phyloP scores from a whole-genome alignment of 2,329 filamentous ascomycete genomes.

The Gyromitra esculenta region DNA sequence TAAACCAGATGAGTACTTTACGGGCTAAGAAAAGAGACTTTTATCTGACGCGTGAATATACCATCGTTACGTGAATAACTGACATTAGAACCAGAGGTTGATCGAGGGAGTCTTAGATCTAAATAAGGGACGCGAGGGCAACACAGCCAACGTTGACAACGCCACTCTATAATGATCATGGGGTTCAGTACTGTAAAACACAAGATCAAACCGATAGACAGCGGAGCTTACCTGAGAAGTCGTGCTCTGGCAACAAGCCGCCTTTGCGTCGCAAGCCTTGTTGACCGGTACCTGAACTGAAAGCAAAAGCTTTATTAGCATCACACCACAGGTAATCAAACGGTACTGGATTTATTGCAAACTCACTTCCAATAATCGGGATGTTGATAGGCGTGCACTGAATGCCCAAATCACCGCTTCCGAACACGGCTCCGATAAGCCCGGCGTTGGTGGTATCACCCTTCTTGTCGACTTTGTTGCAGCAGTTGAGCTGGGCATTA shows the following conservation, averaged over 20 bases:
- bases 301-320: not conserved
- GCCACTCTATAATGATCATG: not conserved
- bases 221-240: slow-evolving; percentile 1
- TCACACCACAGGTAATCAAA: not conserved
- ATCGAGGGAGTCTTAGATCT: not conserved
- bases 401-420: slow-evolving; percentile 26
- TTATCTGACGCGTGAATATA: not conserved
- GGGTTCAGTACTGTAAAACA: not conserved
- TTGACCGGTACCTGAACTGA: slow-evolving; percentile 31
- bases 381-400: slow-evolving; percentile 26
- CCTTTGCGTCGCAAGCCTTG: slow-evolving; percentile 37
- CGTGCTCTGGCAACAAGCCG: slow-evolving; percentile 29
- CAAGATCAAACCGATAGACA: not conserved
- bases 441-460: slow-evolving; percentile 31
- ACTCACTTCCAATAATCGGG: slow-evolving; percentile 17
- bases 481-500: slow-evolving; percentile 40
- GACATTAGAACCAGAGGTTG: not conserved
- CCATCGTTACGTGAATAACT: not conserved
- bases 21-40: not conserved
- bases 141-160: slow-evolving; percentile 23
- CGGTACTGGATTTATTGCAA: not conserved
- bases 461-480: slow-evolving; percentile 32
- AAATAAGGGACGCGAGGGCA: slow-evolving; percentile 23
- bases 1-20: not conserved
- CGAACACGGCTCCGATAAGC: slow-evolving; percentile 11